These are phyloP conservation scores for Yarrowia sp. DNA, from an alignment of 805 yeast species.

Conservation along the genomic window DNA sequence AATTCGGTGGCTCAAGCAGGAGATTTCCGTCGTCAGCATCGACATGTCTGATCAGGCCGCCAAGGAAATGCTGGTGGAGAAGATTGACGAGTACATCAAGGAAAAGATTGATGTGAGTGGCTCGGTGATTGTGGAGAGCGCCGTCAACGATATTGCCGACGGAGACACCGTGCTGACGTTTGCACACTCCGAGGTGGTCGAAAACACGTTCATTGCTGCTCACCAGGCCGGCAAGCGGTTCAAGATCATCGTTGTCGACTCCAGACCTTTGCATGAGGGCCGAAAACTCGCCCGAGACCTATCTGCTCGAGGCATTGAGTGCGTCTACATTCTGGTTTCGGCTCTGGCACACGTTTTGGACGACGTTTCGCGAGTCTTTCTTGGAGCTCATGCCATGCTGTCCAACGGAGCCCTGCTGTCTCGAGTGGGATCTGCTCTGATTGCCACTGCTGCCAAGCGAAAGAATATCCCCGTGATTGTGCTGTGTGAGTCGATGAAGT, in stretches of 20 bases:
- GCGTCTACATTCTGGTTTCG: slow-evolving; percentile 79
- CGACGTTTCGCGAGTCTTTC: slow-evolving; percentile 86
- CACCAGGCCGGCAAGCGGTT: slow-evolving; percentile 66
- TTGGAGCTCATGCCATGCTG: slow-evolving; percentile 97
- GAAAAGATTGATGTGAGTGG: slow-evolving; percentile 88
- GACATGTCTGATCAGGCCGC: slow-evolving; percentile 73
- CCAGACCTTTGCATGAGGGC: slow-evolving; percentile 95
- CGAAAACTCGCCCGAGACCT: slow-evolving; percentile 72
- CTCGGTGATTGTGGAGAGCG: slow-evolving; percentile 78
- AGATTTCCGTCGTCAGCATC: slow-evolving; percentile 80
- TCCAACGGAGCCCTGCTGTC: slow-evolving; percentile 93
- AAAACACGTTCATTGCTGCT: slow-evolving; percentile 74
- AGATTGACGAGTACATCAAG: slow-evolving; percentile 79
- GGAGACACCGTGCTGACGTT: slow-evolving; percentile 84
- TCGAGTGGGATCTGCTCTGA: slow-evolving; percentile 91
- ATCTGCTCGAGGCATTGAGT: slow-evolving; percentile 67
- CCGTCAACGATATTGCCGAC: slow-evolving; percentile 75
- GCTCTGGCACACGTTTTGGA: slow-evolving; percentile 81
- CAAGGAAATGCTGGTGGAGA: slow-evolving; percentile 64
- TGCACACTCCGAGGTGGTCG: slow-evolving; percentile 86
- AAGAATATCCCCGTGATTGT: slow-evolving; percentile 93
- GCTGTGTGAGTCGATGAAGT: slow-evolving; percentile 93
- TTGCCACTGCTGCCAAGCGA: slow-evolving; percentile 88
- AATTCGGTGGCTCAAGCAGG: slow-evolving; percentile 95
- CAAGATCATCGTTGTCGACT: slow-evolving; percentile 85